phyloP scores from a whole-genome alignment of 371 early-diverging fungal genomes.

The Circinella umbellata region DNA sequence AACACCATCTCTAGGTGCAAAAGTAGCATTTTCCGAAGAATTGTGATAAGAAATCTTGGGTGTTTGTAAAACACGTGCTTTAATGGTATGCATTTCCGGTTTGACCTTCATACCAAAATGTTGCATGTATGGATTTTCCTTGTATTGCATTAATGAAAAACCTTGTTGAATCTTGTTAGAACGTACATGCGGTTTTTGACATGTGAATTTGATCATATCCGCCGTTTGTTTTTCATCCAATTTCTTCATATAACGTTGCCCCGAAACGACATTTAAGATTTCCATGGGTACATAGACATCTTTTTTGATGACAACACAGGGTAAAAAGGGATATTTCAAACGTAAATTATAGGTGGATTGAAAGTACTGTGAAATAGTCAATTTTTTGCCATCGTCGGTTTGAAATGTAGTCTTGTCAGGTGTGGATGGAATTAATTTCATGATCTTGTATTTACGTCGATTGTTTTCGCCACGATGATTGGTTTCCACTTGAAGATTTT shows the following conservation, averaged over 20 bases:
- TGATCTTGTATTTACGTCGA: constrained; percentile 68
- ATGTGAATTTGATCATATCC: constrained; percentile 93
- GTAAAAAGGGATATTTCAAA: constrained; percentile 80
- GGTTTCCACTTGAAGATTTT: constrained; percentile 73
- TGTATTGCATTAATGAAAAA: constrained; percentile 54
- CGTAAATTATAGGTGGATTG: constrained; percentile 67
- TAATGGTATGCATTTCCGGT: constrained; percentile 56
- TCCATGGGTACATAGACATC: constrained; percentile 85
- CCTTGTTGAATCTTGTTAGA: constrained; percentile 64
- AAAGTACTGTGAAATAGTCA: constrained; percentile 83
- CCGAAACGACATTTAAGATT: constrained; percentile 82
- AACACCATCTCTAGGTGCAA: constrained; percentile 79
- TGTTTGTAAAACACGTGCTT: constrained; percentile 78
- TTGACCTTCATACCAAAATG: constrained; percentile 74
- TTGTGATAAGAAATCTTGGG: constrained; percentile 80
- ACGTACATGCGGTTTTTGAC: constrained; percentile 79
- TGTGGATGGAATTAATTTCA: constrained; percentile 68
- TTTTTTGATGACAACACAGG: constrained; percentile 79
- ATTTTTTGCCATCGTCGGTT: constrained; percentile 47
- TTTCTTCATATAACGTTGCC: constrained; percentile 81
- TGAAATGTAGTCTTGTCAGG: constrained; percentile 75
- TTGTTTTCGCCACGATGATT: constrained; percentile 75
- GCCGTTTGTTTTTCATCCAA: constrained; percentile 87
- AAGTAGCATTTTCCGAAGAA: constrained; percentile 46
- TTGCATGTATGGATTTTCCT: constrained; percentile 60